Conservation (phyloP, 495 filamentous ascomycete species). For the Ramalina intermedia region DNA sequence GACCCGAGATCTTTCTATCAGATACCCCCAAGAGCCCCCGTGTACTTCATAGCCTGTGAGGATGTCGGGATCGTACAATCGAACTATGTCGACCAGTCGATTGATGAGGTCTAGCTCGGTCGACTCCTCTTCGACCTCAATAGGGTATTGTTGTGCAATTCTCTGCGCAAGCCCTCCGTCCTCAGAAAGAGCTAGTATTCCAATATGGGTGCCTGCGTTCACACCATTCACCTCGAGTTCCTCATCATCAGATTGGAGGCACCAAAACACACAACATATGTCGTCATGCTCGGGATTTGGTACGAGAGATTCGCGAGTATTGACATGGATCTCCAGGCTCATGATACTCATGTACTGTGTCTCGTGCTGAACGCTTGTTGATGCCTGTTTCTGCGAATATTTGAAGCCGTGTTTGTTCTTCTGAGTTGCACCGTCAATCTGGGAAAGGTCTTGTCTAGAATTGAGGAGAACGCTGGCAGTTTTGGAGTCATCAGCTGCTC, state of each 20-base stretch:
- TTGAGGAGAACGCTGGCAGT: background rate
- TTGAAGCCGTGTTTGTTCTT: slow-evolving; percentile 73
- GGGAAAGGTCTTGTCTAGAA: slow-evolving; percentile 40
- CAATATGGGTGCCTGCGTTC: slow-evolving; percentile 41
- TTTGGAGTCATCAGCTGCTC: background rate
- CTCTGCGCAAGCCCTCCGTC: slow-evolving; percentile 33
- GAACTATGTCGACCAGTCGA: slow-evolving; percentile 72
- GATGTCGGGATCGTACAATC: slow-evolving; percentile 76
- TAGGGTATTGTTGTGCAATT: slow-evolving; percentile 30
- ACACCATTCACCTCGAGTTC: slow-evolving; percentile 36
- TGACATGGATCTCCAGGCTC: slow-evolving; percentile 92
- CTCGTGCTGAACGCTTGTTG: slow-evolving; percentile 68
- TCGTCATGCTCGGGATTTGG: slow-evolving; percentile 86
- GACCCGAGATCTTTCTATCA: slow-evolving; percentile 74
- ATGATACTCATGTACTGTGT: slow-evolving; percentile 92
- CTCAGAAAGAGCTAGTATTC: slow-evolving; percentile 51
- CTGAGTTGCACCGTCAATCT: slow-evolving; percentile 84
- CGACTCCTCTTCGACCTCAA: slow-evolving; percentile 56
- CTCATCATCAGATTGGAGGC: slow-evolving; percentile 59
- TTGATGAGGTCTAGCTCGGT: slow-evolving; percentile 76
- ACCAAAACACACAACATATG: slow-evolving; percentile 85
- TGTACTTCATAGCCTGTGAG: slow-evolving; percentile 94
- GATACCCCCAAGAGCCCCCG: slow-evolving; percentile 82
- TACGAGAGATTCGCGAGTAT: slow-evolving; percentile 63
- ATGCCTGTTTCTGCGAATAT: slow-evolving; percentile 64